phyloP scores from a whole-genome alignment of 305 asterid species.

The Ilex paraguariensis region DNA sequence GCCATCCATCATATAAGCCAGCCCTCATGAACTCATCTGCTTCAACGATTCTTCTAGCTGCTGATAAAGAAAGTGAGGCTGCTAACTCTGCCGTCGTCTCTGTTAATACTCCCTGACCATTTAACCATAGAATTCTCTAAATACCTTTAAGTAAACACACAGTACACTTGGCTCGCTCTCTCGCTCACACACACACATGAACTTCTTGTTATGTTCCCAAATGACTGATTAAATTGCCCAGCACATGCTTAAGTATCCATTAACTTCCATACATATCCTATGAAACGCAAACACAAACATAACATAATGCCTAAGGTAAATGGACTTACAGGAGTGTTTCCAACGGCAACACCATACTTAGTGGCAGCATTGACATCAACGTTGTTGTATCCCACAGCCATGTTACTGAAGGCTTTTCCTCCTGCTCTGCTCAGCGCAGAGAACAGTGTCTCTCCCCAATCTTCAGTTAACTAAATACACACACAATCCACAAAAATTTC shows the following conservation, averaged over 20 bases:
- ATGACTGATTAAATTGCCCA: too few relatives aligned
- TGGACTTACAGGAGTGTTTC: constrained; percentile 83
- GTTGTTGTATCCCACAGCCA: constrained; percentile 99
- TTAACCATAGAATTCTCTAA: neutral
- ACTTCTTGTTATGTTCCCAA: too few relatives aligned
- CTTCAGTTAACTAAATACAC: constrained; percentile 68
- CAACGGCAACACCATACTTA: constrained; percentile 87
- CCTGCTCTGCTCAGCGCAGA: constrained; percentile 92
- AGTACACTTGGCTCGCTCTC: neutral
- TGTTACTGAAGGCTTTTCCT: constrained; percentile 93
- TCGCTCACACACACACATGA: too few relatives aligned
- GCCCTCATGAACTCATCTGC: constrained; percentile 97
- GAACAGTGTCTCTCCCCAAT: constrained; percentile 85
- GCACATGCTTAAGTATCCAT: too few relatives aligned
- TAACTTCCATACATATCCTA: too few relatives aligned
- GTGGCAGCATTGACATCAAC: constrained; percentile 88
- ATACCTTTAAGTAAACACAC: neutral
- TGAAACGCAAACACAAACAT: neutral
- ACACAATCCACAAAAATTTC: constrained; percentile 1
- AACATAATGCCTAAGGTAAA: neutral
- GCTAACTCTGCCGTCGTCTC: constrained; percentile 98
- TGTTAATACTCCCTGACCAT: constrained; percentile 78
- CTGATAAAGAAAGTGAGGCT: constrained; percentile 86
- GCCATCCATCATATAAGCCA: constrained; percentile 99
- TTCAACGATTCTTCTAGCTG: constrained; percentile 91